Percentiles rank a stretch among this genome's conserved stretches.
Conservation (phyloP, 768 basidiomycete species). For the button mushroom (Agaricus bisporus) region DNA sequence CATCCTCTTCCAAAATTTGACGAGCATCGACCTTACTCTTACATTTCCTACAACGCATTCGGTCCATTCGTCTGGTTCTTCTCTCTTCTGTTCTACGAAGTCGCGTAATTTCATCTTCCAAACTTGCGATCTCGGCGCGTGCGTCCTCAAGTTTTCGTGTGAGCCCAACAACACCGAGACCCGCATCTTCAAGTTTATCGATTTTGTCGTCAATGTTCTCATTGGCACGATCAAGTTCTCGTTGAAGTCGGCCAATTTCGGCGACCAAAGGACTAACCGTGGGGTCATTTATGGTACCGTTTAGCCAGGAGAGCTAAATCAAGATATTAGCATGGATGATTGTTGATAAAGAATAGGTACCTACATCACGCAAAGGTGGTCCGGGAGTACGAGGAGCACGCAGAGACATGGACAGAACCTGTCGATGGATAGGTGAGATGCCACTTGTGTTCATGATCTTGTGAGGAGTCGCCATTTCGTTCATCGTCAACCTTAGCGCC, state of each 20-base stretch:
- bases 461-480: constrained; percentile 51
- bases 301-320: constrained; percentile 68
- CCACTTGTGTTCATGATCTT: constrained; percentile 48
- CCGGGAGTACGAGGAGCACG: constrained; percentile 74
- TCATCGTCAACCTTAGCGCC: constrained; percentile 45
- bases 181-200: constrained; percentile 78
- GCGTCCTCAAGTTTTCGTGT: constrained; percentile 71
- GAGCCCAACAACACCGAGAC: constrained; percentile 65
- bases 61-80: constrained; percentile 51
- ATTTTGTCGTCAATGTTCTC: constrained; percentile 85
- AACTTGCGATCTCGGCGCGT: constrained; percentile 40
- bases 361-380: constrained; percentile 69
- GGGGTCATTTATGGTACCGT: constrained; percentile 51
- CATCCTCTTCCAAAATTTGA: constrained; percentile 40
- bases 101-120: constrained; percentile 68
- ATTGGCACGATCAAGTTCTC: constrained; percentile 74
- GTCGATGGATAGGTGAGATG: constrained; percentile 76
- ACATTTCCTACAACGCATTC: constrained; percentile 66
- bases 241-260: constrained; percentile 69
- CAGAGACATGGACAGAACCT: constrained; percentile 61
- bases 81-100: constrained; percentile 66
- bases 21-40: constrained; percentile 53
- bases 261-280: constrained; percentile 56
- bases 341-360: constrained; percentile 17
- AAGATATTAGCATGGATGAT: constrained; percentile 1